Conservation (phyloP, 352 stramenopile species). For the Globisporangium solare region DNA sequence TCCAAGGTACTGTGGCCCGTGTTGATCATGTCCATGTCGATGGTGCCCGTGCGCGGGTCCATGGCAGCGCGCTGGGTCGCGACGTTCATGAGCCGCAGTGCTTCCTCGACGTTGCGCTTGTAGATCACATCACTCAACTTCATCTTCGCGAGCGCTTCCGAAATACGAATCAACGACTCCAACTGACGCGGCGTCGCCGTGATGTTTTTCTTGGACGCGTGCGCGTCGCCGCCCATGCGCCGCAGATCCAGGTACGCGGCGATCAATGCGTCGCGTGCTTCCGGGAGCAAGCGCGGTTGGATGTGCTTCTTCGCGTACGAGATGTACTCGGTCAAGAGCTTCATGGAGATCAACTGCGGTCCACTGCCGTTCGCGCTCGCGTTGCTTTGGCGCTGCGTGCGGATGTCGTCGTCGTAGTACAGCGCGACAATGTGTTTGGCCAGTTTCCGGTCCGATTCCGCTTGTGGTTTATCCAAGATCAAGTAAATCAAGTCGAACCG, state of each 20-base stretch:
- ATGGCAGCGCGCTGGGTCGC: constrained; percentile 96
- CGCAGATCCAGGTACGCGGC: constrained; percentile 92
- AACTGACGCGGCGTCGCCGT: constrained; percentile 97
- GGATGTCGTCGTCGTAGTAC: constrained; percentile 90
- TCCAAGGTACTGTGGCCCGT: constrained; percentile 91
- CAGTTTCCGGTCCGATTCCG: constrained; percentile 92
- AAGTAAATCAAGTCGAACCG: constrained; percentile 99
- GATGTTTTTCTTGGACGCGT: constrained; percentile 92
- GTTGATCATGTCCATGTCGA: constrained; percentile 99
- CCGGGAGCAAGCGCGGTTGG: constrained; percentile 88
- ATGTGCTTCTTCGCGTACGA: constrained; percentile 93
- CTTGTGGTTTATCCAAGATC: constrained; percentile 96
- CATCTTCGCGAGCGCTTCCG: constrained; percentile 95
- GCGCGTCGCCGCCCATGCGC: constrained; percentile 44
- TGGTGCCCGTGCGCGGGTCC: constrained; percentile 97
- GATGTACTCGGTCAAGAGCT: constrained; percentile 93
- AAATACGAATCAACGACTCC: constrained; percentile 98
- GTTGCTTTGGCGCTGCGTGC: constrained; percentile 28
- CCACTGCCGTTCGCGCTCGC: constrained; percentile 17
- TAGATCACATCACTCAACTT: constrained; percentile 74
- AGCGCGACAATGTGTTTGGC: constrained; percentile 97
- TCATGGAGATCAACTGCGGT: constrained; percentile 73
- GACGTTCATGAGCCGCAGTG: constrained; percentile 96
- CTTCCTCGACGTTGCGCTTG: constrained; percentile 91
- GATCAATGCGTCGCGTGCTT: constrained; percentile 89